Conservation (phyloP, 2,329 filamentous ascomycete genomes). For the Cordyceps javanica region DNA sequence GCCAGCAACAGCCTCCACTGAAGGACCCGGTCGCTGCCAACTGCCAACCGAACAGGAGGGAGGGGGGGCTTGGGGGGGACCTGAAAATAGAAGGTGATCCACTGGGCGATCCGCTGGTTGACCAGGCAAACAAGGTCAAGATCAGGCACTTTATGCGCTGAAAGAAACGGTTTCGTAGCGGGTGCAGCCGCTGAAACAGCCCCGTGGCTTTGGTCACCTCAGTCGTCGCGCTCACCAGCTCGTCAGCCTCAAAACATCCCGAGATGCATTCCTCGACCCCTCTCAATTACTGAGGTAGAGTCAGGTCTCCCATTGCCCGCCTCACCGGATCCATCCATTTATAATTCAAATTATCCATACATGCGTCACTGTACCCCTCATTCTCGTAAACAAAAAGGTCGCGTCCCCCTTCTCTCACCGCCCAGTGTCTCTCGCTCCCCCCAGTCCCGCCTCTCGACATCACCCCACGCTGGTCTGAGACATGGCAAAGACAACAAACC, state of each 20-base stretch:
- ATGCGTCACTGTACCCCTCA: background rate
- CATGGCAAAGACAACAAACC: constrained; percentile 10
- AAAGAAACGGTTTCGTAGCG: background rate
- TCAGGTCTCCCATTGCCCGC: background rate
- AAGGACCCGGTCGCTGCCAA: background rate
- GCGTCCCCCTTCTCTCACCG: background rate
- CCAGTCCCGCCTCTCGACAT: too few relatives aligned
- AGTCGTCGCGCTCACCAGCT: too few relatives aligned
- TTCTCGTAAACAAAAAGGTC: background rate
- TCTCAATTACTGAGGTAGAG: background rate
- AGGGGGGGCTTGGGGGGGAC: too few relatives aligned
- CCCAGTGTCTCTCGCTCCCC: background rate
- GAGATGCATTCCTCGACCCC: background rate
- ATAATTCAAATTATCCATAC: background rate
- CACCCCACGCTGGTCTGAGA: constrained; percentile 7
- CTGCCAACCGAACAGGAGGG: too few relatives aligned
- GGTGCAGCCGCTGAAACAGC: background rate
- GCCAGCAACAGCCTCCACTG: constrained; percentile 1
- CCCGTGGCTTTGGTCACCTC: too few relatives aligned
- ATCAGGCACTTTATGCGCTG: background rate
- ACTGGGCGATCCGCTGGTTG: constrained; percentile 5
- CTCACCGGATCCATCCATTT: too few relatives aligned
- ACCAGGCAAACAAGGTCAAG: background rate
- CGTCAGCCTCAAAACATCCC: background rate
- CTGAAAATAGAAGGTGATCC: constrained; percentile 6